Percentiles rank a stretch among this genome's conserved stretches.
Evolutionary conservation across 257 asterid species (phyloP).

Genomic region (Leonotis leonurus): DNA sequence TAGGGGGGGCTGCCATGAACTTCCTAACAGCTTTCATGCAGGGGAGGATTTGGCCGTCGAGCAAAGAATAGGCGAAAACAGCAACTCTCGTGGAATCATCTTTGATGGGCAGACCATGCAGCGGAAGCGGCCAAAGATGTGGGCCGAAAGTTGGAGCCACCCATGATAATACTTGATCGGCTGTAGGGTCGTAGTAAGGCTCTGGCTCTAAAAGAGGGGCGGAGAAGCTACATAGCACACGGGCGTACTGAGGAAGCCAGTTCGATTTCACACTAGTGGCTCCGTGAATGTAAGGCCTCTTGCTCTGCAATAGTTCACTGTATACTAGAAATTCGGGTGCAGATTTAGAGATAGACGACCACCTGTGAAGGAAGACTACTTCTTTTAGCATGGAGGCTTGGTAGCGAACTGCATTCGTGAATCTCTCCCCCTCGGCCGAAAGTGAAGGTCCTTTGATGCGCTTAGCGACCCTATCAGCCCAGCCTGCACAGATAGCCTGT

Average conservation of each 20-base stretch:
- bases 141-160: conserved; percentile 72
- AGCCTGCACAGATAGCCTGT: conserved; percentile 83
- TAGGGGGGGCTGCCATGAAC: conserved; percentile 65
- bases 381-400: conserved; percentile 71
- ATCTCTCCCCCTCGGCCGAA: conserved; percentile 46
- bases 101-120: conserved; percentile 46
- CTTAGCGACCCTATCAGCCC: conserved; percentile 88
- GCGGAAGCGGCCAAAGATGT: conserved; percentile 70
- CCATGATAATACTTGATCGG: conserved; percentile 63
- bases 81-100: conserved; percentile 40
- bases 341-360: conserved; percentile 58
- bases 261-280: conserved; percentile 60
- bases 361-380: conserved; percentile 62
- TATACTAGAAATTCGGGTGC: conserved; percentile 83
- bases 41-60: conserved; percentile 69
- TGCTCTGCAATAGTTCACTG: conserved; percentile 56
- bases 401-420: conserved; percentile 47
- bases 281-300: conserved; percentile 79
- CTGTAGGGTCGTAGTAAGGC: conserved; percentile 50
- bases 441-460: conserved; percentile 39
- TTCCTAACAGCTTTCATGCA: conserved; percentile 48
- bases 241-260: conserved; percentile 72
- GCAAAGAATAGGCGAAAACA: conserved; percentile 56
- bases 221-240: conserved; percentile 58
- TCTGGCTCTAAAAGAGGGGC: conserved; percentile 68